Percentiles rank a stretch among this genome's conserved stretches.
Conservation (phyloP, 192 early-diverging fungal species). For the Umbelopsis isabellina region DNA sequence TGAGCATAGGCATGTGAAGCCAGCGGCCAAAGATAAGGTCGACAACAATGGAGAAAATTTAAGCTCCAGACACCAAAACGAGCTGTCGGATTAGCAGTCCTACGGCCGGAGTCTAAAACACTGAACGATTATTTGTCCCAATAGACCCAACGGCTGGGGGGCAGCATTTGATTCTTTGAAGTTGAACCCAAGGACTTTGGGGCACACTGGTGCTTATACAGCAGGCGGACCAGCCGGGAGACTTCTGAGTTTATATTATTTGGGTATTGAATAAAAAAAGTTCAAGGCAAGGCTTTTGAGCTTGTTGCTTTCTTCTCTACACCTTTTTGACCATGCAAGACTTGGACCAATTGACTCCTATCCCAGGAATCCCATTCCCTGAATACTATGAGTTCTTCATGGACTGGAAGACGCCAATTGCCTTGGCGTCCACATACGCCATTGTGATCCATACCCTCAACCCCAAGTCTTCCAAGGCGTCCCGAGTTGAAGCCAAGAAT, state of each 20-base stretch:
- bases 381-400: constrained; percentile 72
- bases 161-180: constrained; percentile 2
- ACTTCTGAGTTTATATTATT: constrained; percentile 12
- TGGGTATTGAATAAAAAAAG: constrained; percentile 11
- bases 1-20: no score
- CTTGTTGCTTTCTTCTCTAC: constrained; percentile 17
- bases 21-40: no score
- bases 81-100: no score
- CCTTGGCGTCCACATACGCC: constrained; percentile 58
- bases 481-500: constrained; percentile 58
- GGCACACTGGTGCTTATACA: neutral
- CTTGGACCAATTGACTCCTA: constrained; percentile 28
- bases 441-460: constrained; percentile 48
- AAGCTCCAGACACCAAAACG: neutral
- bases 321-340: constrained; percentile 22
- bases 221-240: neutral
- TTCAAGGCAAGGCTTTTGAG: neutral
- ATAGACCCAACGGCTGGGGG: constrained; percentile 15
- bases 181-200: constrained; percentile 13
- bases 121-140: constrained; percentile 1
- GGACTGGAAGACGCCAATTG: constrained; percentile 69
- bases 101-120: neutral
- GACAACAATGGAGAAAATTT: neutral
- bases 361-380: constrained; percentile 63
- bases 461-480: constrained; percentile 53